A percentile compares a stretch with the other conserved stretches of the same genome.
phyloP scores from a whole-genome alignment of 164 flowering plant genomes.

The Liriodendron chinense region DNA sequence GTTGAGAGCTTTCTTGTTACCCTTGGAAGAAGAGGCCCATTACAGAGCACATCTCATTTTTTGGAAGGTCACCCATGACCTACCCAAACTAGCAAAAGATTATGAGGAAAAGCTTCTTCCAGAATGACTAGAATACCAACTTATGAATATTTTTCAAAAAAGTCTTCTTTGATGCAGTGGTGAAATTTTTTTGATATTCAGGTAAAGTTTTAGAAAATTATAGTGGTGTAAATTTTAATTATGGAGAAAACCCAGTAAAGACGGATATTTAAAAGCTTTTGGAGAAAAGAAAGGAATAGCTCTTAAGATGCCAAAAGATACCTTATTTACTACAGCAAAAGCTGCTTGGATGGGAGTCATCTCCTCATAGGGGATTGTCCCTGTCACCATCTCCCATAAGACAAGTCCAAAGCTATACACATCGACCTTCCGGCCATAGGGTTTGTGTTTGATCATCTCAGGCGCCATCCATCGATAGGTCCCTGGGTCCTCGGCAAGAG shows the following conservation, averaged over 20 bases:
- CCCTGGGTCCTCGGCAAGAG: constrained; percentile 77
- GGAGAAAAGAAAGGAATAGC: too few species aligned
- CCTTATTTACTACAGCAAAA: constrained; percentile 87
- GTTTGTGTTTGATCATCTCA: constrained; percentile 78
- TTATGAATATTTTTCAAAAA: background rate
- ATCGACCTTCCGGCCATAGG: constrained; percentile 77
- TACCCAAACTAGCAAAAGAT: background rate
- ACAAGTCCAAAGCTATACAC: constrained; percentile 90
- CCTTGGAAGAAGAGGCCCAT: too few species aligned
- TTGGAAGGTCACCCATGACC: background rate
- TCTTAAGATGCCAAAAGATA: constrained; percentile 13
- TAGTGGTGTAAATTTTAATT: background rate
- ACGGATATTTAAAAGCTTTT: background rate
- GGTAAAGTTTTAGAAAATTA: background rate
- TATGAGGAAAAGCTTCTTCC: background rate
- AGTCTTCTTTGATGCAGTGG: too few species aligned
- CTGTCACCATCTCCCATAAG: constrained; percentile 86
- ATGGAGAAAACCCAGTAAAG: background rate
- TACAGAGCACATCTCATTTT: too few species aligned
- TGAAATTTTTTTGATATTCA: too few species aligned
- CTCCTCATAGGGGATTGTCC: constrained; percentile 73
- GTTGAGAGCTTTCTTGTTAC: too few species aligned
- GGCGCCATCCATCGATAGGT: constrained; percentile 99
- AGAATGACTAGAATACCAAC: background rate
- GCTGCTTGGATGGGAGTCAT: constrained; percentile 92